phyloP scores from a whole-genome alignment of 2,329 filamentous ascomycete genomes.

The Diplodia intermedia region DNA sequence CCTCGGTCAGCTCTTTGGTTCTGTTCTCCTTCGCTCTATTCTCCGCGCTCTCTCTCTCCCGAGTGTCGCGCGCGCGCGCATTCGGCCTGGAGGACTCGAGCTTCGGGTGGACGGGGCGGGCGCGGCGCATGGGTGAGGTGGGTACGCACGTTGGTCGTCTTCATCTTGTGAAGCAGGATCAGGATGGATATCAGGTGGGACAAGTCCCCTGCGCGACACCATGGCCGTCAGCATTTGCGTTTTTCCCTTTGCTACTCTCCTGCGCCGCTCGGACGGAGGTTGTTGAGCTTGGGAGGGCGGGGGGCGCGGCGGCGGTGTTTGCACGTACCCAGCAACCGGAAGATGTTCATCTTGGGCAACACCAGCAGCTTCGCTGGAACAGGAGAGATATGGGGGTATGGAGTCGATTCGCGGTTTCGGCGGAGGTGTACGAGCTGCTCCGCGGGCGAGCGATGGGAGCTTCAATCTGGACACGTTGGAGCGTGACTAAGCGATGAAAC shows the following conservation, averaged over 20 bases:
- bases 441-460: slow-evolving; percentile 7
- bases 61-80: neutral
- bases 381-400: slow-evolving; percentile 28
- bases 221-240: slow-evolving; percentile 7
- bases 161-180: slow-evolving; percentile 97
- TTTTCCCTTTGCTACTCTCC: neutral
- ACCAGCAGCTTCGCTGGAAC: slow-evolving; percentile 2
- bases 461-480: slow-evolving; percentile 32
- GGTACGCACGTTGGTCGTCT: slow-evolving; percentile 74
- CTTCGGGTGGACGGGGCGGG: neutral
- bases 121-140: neutral
- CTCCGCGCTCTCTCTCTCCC: neutral
- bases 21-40: neutral
- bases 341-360: slow-evolving; percentile 68
- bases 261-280: neutral
- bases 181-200: slow-evolving; percentile 94
- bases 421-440: slow-evolving; percentile 1
- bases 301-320: neutral
- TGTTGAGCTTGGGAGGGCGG: slow-evolving; percentile 20
- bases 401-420: neutral
- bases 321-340: slow-evolving; percentile 68
- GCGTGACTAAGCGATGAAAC: slow-evolving; percentile 31
- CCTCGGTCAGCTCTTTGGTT: slow-evolving; percentile 11
- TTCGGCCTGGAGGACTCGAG: neutral
- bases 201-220: slow-evolving; percentile 73